Conservation (phyloP, 2,329 filamentous ascomycete species). For the Claviceps sp. region DNA sequence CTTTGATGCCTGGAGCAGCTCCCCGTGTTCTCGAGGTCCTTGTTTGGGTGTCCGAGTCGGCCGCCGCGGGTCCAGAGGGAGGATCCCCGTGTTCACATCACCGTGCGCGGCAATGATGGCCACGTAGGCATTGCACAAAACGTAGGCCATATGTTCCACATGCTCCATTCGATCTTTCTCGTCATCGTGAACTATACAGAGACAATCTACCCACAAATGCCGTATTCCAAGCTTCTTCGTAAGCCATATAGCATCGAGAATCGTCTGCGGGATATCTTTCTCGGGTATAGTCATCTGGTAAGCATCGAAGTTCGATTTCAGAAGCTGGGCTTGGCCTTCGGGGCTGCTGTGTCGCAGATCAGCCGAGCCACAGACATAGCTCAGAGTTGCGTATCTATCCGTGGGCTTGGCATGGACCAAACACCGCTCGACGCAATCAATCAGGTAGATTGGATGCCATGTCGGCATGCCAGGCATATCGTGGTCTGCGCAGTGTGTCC, state of each 20-base stretch:
- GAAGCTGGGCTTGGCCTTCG: slow-evolving; percentile 18
- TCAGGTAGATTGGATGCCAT: slow-evolving; percentile 27
- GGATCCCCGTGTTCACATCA: slow-evolving; percentile 24
- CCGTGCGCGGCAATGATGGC: slow-evolving; percentile 30
- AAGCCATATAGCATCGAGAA: slow-evolving; percentile 31
- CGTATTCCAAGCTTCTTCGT: slow-evolving; percentile 28
- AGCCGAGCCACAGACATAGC: slow-evolving; percentile 28
- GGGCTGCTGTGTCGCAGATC: slow-evolving; percentile 14
- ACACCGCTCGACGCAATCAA: slow-evolving; percentile 26
- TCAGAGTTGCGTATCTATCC: slow-evolving; percentile 31
- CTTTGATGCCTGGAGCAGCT: slow-evolving; percentile 23
- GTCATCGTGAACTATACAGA: slow-evolving; percentile 33
- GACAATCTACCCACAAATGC: slow-evolving; percentile 32
- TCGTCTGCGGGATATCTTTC: slow-evolving; percentile 25
- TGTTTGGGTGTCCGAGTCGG: slow-evolving; percentile 13
- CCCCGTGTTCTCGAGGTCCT: slow-evolving; percentile 20
- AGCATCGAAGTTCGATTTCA: slow-evolving; percentile 23
- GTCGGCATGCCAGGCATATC: slow-evolving; percentile 15
- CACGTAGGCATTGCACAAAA: slow-evolving; percentile 31
- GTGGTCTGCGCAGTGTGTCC: slow-evolving; percentile 23
- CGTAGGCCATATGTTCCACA: slow-evolving; percentile 29
- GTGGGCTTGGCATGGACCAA: slow-evolving; percentile 24
- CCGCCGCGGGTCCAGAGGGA: slow-evolving; percentile 22
- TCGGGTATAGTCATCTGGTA: slow-evolving; percentile 24
- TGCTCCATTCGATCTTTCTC: slow-evolving; percentile 25